Evolutionary conservation across 2,329 filamentous ascomycete species (phyloP).

Genomic region (Paecilomyces sp.): DNA sequence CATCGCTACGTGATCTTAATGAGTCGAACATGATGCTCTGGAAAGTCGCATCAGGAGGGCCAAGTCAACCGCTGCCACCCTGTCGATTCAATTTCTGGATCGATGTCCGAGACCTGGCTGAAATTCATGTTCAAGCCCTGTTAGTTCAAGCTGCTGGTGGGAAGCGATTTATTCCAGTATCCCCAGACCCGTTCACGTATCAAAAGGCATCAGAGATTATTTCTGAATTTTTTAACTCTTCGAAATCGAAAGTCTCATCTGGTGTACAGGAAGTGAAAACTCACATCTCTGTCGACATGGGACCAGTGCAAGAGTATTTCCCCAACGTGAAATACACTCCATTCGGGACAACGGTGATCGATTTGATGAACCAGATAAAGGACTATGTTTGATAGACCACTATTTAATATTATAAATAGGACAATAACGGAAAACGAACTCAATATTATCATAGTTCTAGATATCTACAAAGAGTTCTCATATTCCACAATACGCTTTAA

Average conservation of each 20-base stretch:
- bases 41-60: neutral
- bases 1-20: neutral
- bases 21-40: neutral
- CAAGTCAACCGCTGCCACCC: neutral
- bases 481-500: too few relatives aligned
- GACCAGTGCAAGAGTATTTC: neutral
- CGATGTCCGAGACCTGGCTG: constrained; percentile 41
- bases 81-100: constrained; percentile 24
- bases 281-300: neutral
- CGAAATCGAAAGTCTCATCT: neutral
- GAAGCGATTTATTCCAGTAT: constrained; percentile 31
- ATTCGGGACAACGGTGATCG: too few relatives aligned
- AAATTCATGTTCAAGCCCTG: constrained; percentile 37
- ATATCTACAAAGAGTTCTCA: too few relatives aligned
- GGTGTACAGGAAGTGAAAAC: neutral
- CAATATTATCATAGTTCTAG: too few relatives aligned
- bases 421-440: too few relatives aligned
- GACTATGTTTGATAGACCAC: too few relatives aligned
- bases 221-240: neutral
- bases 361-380: too few relatives aligned
- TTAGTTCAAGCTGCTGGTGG: constrained; percentile 20
- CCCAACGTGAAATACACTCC: neutral
- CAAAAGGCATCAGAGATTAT: constrained; percentile 35
- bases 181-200: constrained; percentile 41
- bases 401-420: too few relatives aligned